A percentile compares a stretch with the other conserved stretches of the same genome.
Conservation (phyloP, 1,284 basidiomycete species). For the Naganishia albida region DNA sequence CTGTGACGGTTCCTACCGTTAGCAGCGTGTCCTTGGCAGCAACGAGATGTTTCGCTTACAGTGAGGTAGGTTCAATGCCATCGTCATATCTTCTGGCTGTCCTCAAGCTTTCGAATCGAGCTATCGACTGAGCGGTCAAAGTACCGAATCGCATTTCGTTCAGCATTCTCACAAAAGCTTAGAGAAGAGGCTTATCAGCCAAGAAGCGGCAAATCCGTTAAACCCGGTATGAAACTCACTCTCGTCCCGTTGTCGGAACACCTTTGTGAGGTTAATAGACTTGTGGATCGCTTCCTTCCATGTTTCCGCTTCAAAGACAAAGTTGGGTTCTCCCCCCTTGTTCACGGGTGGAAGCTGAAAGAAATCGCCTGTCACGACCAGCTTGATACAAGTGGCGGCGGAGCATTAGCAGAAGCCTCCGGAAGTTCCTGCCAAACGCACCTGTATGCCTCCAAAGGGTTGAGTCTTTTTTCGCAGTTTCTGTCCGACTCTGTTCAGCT, state of each 20-base stretch:
- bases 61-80: conserved; percentile 54
- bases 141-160: conserved; percentile 86
- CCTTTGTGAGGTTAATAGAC: conserved; percentile 83
- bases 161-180: conserved; percentile 76
- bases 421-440: conserved; percentile 39
- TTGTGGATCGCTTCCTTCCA: conserved; percentile 77
- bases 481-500: conserved; percentile 52
- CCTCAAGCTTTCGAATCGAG: conserved; percentile 64
- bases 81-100: conserved; percentile 52
- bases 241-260: conserved; percentile 70
- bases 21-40: conserved; percentile 48
- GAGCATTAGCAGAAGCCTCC: background rate
- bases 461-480: conserved; percentile 60
- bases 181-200: background rate
- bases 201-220: background rate
- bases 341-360: conserved; percentile 93
- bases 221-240: conserved; percentile 50
- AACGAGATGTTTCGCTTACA: conserved; percentile 57
- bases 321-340: conserved; percentile 60
- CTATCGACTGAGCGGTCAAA: conserved; percentile 63
- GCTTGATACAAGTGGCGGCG: conserved; percentile 44
- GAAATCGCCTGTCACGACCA: conserved; percentile 93
- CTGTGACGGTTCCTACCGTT: conserved; percentile 72
- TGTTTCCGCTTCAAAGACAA: conserved; percentile 83
- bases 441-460: conserved; percentile 96